A percentile compares a stretch with the other conserved stretches of the same genome.
These are phyloP conservation scores for Penicillium expansum DNA, from an alignment of 2,329 filamentous ascomycete species.

Conservation along the genomic window DNA sequence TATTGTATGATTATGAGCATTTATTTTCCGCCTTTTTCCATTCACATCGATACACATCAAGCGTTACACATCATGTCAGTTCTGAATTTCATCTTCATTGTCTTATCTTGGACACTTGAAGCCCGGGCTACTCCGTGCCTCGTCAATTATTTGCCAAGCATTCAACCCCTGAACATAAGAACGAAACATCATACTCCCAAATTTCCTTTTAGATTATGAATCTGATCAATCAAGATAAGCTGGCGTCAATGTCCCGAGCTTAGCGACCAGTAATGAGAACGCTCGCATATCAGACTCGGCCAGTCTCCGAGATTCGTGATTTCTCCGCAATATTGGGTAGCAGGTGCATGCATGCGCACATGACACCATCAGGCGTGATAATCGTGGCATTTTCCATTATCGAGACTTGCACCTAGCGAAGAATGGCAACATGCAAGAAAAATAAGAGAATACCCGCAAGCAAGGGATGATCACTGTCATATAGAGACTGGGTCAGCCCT, in stretches of 20 bases:
- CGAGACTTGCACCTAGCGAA: neutral
- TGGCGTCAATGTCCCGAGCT: neutral
- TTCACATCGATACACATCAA: constrained; percentile 3
- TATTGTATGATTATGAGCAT: constrained; percentile 7
- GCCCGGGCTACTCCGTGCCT: neutral
- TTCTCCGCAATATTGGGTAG: neutral
- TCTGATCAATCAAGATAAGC: neutral
- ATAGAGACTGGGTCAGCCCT: neutral
- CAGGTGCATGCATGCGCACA: neutral
- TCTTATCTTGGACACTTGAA: neutral
- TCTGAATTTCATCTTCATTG: neutral
- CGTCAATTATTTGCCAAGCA: neutral
- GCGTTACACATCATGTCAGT: constrained; percentile 2
- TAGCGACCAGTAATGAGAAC: neutral
- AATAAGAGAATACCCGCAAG: no score
- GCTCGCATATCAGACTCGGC: neutral
- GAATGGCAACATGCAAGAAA: neutral
- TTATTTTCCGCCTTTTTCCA: neutral
- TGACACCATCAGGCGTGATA: constrained; percentile 10
- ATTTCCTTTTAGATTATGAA: neutral
- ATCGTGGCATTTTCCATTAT: constrained; percentile 6
- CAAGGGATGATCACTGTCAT: neutral
- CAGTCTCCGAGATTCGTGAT: neutral
- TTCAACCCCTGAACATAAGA: neutral
- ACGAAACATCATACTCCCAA: neutral